Evolutionary conservation across 1,284 basidiomycete species (phyloP), one percentile per base, ranked within the genome.

Genomic region (Veloboletus limbatus): DNA sequence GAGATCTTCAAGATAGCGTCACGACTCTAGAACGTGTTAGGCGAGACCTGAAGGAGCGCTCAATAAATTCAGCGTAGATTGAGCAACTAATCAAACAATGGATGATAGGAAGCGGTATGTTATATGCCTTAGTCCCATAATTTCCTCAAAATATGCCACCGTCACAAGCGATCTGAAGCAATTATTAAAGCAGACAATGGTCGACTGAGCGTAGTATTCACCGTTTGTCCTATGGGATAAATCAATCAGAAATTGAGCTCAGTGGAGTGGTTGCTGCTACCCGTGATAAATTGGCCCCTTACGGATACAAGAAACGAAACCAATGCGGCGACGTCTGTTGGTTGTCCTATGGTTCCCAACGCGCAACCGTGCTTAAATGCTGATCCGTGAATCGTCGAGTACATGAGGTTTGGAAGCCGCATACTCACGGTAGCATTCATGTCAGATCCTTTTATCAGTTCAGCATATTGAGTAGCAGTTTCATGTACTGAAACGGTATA

Each of bases 231-330:
- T 47, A 6, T 25, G 24, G n/a, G 17, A 26, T 31, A 2, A 7
- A 46, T 26, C n/a, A 32, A 17, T 30, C 2, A 25, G 10, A 9
- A 16, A 8, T 14, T n/a, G n/a, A n/a, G n/a, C n/a, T n/a, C n/a
- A n/a, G n/a, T n/a, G n/a, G n/a, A n/a, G n/a, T n/a, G n/a, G n/a
- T n/a, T n/a, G n/a, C n/a, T n/a, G n/a, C n/a, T 31, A 45, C 45
- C 45, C 6, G 45, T 47, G 27, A 47, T 45, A 26, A 37, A 47
- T n/a, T 14, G 16, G 8, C 34, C 43, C 22, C 21, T 47, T 26
- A 36, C 43, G 28, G 45, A 45, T 6, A 36, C 45, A 21, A 45
- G 42, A 21, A 47, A 47, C 22, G 41, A 47, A 7, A 45, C 45
- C 10, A 47, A 10, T 14, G 42, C 42, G 17, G 45, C 45, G 3